A percentile compares a stretch with the other conserved stretches of the same genome.
Evolutionary conservation across 352 stramenopile genomes (phyloP).

Genomic region (Globisporangium parvum): DNA sequence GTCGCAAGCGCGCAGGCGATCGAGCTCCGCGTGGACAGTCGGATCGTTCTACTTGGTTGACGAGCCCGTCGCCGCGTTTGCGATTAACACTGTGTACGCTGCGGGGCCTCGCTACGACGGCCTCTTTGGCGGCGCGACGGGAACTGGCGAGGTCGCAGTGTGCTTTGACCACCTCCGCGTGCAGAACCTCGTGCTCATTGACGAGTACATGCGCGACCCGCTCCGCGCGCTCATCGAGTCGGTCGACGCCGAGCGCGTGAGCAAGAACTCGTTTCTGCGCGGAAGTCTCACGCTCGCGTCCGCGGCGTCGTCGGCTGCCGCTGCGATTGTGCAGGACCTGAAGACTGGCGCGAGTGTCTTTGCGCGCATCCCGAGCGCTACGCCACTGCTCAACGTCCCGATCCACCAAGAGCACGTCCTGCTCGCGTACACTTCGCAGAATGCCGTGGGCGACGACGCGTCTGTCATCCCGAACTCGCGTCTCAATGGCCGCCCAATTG

Average conservation of each 20-base stretch:
- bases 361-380: slow-evolving; percentile 42
- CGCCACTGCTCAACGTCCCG: slow-evolving; percentile 40
- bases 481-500: slow-evolving; percentile 46
- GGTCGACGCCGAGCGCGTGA: slow-evolving; percentile 50
- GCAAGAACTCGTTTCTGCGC: slow-evolving; percentile 38
- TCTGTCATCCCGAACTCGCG: slow-evolving; percentile 40
- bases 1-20: slow-evolving; percentile 35
- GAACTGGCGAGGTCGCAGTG: slow-evolving; percentile 42
- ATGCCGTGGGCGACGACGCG: slow-evolving; percentile 27
- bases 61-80: slow-evolving; percentile 33
- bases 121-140: slow-evolving; percentile 44
- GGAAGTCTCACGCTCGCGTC: slow-evolving; percentile 52
- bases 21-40: slow-evolving; percentile 41
- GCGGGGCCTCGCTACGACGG: slow-evolving; percentile 48
- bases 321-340: slow-evolving; percentile 67
- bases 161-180: slow-evolving; percentile 43
- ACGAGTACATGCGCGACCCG: slow-evolving; percentile 62
- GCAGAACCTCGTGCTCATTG: slow-evolving; percentile 41
- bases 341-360: slow-evolving; percentile 50
- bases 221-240: slow-evolving; percentile 63
- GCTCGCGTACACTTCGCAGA: slow-evolving; percentile 41
- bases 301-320: slow-evolving; percentile 50
- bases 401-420: slow-evolving; percentile 43
- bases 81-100: slow-evolving; percentile 51
- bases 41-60: slow-evolving; percentile 66